Evolutionary conservation across 768 basidiomycete species (phyloP).

Genomic region (Gymnopilus dilepis): DNA sequence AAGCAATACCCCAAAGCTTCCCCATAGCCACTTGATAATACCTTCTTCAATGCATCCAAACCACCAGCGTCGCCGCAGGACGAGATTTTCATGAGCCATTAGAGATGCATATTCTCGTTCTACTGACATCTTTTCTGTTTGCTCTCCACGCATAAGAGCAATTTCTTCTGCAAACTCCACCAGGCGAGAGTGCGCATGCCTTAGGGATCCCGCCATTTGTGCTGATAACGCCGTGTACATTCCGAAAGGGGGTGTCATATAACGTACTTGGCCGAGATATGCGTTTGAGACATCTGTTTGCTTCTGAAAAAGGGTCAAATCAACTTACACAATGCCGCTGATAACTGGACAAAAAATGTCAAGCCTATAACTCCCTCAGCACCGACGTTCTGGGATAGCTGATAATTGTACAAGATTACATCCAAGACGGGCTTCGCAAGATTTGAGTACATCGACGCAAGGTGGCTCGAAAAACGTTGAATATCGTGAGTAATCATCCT

Average conservation of each 20-base stretch:
- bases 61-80: conserved; percentile 83
- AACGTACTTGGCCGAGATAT: conserved; percentile 77
- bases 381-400: conserved; percentile 91
- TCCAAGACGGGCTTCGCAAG: conserved; percentile 93
- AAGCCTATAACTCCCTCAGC: conserved; percentile 88
- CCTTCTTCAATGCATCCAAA: conserved; percentile 94
- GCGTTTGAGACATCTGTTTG: conserved; percentile 1
- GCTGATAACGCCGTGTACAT: conserved; percentile 88
- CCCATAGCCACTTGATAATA: conserved; percentile 97
- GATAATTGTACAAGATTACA: conserved; percentile 94
- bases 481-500: conserved; percentile 98
- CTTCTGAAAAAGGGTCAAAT: not conserved
- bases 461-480: conserved; percentile 86
- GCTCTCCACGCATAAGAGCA: conserved; percentile 87
- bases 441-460: conserved; percentile 94
- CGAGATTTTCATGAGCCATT: conserved; percentile 83
- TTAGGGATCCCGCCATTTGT: conserved; percentile 85
- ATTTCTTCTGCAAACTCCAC: conserved; percentile 90
- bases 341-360: conserved; percentile 83
- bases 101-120: conserved; percentile 88
- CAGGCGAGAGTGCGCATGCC: conserved; percentile 91
- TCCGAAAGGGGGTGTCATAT: conserved; percentile 90
- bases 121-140: conserved; percentile 88
- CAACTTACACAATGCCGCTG: conserved; percentile 78
- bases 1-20: conserved; percentile 71